phyloP scores from a whole-genome alignment of 371 early-diverging fungal genomes.

The Mortierella sp. region DNA sequence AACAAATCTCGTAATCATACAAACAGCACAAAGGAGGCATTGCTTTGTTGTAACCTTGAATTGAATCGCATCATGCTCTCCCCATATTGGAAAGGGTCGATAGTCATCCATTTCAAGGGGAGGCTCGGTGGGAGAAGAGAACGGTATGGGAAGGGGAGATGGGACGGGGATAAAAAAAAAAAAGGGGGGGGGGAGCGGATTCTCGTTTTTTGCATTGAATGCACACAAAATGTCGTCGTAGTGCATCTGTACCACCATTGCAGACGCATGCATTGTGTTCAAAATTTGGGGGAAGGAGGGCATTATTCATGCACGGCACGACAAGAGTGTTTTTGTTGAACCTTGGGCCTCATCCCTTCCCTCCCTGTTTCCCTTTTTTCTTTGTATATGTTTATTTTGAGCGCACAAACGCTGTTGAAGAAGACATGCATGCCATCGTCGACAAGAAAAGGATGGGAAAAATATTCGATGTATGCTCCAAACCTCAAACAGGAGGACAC shows the following conservation, averaged over 20 bases:
- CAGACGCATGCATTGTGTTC: not conserved
- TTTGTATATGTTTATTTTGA: not conserved
- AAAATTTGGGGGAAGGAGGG: not conserved
- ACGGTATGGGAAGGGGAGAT: not conserved
- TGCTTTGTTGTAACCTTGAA: too few relatives aligned
- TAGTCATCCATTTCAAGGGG: not conserved
- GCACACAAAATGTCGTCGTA: not conserved
- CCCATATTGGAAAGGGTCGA: not conserved
- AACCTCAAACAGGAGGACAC: not conserved
- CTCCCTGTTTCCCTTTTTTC: not conserved
- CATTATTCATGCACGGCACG: constrained; percentile 9
- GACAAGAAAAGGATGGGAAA: not conserved
- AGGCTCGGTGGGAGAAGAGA: not conserved
- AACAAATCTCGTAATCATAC: not conserved
- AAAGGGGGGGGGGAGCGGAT: not conserved
- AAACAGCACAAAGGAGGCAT: not conserved
- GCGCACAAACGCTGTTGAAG: not conserved
- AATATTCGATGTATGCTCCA: not conserved
- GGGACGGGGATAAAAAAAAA: not conserved
- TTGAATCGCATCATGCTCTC: not conserved
- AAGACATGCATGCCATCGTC: not conserved
- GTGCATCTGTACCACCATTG: not conserved
- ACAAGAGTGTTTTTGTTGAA: not conserved
- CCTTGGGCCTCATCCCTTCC: too few relatives aligned
- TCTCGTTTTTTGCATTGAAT: not conserved